A percentile compares a stretch with the other conserved stretches of the same genome.
These are phyloP conservation scores for Coelastrella sp. DNA, from an alignment of 139 green algal species.

Conservation along the genomic window DNA sequence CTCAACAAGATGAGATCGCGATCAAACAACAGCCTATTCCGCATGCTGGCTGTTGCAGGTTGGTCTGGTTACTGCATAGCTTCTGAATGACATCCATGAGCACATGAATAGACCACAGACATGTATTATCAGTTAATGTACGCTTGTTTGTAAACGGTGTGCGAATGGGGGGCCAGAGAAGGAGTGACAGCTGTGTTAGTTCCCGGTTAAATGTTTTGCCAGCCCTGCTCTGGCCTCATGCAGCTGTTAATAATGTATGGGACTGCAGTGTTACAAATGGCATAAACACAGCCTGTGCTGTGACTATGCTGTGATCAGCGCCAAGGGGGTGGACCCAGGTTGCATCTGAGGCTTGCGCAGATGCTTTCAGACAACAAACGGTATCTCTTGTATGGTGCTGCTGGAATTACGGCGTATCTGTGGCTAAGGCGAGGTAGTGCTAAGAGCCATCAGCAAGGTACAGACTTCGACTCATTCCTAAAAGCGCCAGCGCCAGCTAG, in stretches of 20 bases:
- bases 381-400: not conserved
- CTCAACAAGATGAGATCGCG: no score
- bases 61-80: no score
- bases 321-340: not conserved
- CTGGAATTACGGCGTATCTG: constrained; percentile 1
- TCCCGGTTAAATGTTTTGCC: no score
- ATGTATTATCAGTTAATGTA: no score
- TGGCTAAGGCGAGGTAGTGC: not conserved
- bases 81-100: no score
- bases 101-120: no score
- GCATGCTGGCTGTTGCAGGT: no score
- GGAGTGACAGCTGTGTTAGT: not conserved
- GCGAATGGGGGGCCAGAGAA: not conserved
- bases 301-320: not conserved
- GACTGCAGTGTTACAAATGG: no score
- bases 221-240: no score
- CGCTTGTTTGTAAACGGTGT: no score
- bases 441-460: not conserved
- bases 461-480: constrained; percentile 46
- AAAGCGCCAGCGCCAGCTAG: not conserved
- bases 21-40: no score
- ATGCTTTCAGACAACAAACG: not conserved
- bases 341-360: not conserved
- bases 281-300: not conserved
- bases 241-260: no score